Base-by-base conservation (phyloP, 1,139 yeast species). In the Magnusiomyces suaveolens region DNA sequence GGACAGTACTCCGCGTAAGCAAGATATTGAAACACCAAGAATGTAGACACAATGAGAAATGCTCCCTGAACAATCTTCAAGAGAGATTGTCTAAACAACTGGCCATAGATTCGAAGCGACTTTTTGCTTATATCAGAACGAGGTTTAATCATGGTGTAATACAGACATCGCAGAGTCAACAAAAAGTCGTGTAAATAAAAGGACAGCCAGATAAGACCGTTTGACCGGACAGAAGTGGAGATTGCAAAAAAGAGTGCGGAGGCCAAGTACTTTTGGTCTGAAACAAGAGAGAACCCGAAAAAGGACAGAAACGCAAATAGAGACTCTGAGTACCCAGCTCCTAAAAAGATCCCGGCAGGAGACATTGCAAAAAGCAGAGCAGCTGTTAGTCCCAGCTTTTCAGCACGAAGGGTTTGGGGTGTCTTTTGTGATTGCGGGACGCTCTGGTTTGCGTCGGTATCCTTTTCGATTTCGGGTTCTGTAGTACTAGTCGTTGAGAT, bases 271-370 rank as follows among this genome's bases (percentile, higher is more conserved):
- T 55, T 56, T 16, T 55, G 53, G 16, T 50, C 43, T 43, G 61
- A 62, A 16, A 88, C 73, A 1, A 80, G 61, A 48, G 72, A 76
- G 48, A 89, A 65, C 0, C 86, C 90, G 0, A 70, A n/a, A 54
- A 85, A 80, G 39, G 86, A 73, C 48, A 83, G 66, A n/a, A 83
- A 70, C 39, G 87, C 84, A 53, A 89, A 83, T 21, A 80, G 64
- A 43, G 89, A 80, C 69, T 92, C 98, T 0, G 94, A 77, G 68
- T 90, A 92, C 1, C 88, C 82, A 0, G 83, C 78, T 0, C 85
- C 75, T 52, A 88, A 72, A 63, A 89, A 92, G 2, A 88, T 77
- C 0, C 96, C 96, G 0, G 89, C 92, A 2, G 96, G 92, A 20
- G 87, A 80, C 18, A 84, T 58, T 0, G 83, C 69, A 62, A 78